Evolutionary conservation across 495 filamentous ascomycete species (phyloP), one percentile per base, ranked within the genome.

Genomic region (Cudoniella acicularis): DNA sequence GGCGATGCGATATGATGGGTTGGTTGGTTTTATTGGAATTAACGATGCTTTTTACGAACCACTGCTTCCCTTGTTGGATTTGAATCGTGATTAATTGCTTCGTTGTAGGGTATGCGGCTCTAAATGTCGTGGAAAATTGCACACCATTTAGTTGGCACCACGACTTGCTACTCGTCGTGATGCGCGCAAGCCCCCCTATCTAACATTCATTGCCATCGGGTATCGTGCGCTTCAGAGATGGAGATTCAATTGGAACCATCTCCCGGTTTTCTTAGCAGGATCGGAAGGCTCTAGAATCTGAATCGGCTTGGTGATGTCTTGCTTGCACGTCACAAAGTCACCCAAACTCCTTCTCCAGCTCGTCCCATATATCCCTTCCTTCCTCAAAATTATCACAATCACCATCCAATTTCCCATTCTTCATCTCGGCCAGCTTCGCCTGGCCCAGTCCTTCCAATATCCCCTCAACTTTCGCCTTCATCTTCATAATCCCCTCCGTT

Each of bases 401-500:
- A 52, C 63, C 49, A 60, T 63, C 43, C 54, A 36, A 8, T 26
- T n/a, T 1, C 46, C 60, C 27, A 42, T 63, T 57, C 8, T 54
- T 64, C 6, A 36, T 56, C 16, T 62, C 46, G 1, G 59, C 57
- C 49, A 70, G 49, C 52, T 69, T 74, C 23, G 77, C 74, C 36
- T 77, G 79, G 20, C 79, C 78, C 41, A 95, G 67, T 27, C 80
- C 82, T 56, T 83, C 83, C 55, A 97, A 71, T 11, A 87, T 73
- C n/a, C 75, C 72, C 65, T 87, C 83, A 18, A 95, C 85, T 60
- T 87, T 88, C 45, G 80, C 84, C 60, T 87, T 88, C 54, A 87
- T 83, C 66, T 79, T 81, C 52, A 82, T 77, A 60, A 96, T 88
- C 40, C 86, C 83, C 25, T 89, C 79, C 1, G 90, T 92, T 73